Evolutionary conservation across 805 yeast species (phyloP).

Genomic region (Candida silvicultrix): DNA sequence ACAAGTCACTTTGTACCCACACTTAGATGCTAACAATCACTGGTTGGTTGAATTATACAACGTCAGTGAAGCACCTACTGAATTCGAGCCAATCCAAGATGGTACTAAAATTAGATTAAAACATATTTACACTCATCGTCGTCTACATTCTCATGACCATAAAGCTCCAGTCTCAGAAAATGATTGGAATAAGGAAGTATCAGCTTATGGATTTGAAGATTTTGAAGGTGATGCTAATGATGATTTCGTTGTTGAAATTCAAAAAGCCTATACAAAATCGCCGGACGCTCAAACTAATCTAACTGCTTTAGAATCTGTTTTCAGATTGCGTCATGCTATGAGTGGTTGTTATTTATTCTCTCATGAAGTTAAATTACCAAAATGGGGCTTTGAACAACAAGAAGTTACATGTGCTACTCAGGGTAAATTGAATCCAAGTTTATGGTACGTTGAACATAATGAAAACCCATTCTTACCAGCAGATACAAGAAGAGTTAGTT

Average conservation of each 20-base stretch:
- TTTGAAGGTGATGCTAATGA: conserved; percentile 82
- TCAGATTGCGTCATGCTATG: conserved; percentile 75
- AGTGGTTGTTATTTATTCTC: conserved; percentile 73
- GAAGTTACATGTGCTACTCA: conserved; percentile 77
- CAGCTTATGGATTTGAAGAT: conserved; percentile 71
- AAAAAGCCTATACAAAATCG: conserved; percentile 40
- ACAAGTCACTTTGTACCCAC: conserved; percentile 77
- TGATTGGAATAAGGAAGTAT: conserved; percentile 83
- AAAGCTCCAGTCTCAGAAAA: conserved; percentile 68
- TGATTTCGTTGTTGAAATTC: conserved; percentile 74
- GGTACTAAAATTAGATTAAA: conserved; percentile 66
- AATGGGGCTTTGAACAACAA: conserved; percentile 80
- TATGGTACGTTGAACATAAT: conserved; percentile 75
- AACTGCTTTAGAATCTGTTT: conserved; percentile 61
- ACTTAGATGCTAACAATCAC: conserved; percentile 65
- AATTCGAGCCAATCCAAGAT: conserved; percentile 57
- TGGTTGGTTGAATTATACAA: conserved; percentile 70
- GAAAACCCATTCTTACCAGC: conserved; percentile 39
- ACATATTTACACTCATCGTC: conserved; percentile 51
- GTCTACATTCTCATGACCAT: conserved; percentile 80
- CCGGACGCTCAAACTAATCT: conserved; percentile 50
- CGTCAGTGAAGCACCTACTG: conserved; percentile 45
- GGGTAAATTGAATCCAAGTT: conserved; percentile 52
- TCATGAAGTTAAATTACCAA: conserved; percentile 69
- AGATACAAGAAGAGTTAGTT: conserved; percentile 44